Evolutionary conservation across 768 basidiomycete genomes (phyloP).

Genomic region (Albatrellus ellisii): DNA sequence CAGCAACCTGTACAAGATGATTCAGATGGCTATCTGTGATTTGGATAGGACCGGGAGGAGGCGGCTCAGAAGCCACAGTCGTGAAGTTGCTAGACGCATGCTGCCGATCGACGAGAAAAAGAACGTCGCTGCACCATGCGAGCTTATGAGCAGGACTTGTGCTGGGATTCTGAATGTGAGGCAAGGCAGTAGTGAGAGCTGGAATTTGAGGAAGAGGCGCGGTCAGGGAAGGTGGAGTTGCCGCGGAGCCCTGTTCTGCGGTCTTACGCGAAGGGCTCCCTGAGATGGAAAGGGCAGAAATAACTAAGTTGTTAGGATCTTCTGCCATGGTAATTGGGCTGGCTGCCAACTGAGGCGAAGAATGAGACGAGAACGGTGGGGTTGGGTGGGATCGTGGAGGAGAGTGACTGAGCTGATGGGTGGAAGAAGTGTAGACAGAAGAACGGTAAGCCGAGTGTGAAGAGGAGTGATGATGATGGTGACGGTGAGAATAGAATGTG

Average conservation of each 20-base stretch:
- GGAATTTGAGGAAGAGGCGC: conserved; percentile 56
- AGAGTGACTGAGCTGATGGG: not conserved
- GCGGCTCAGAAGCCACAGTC: conserved; percentile 7
- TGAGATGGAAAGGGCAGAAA: conserved; percentile 13
- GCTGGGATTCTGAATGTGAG: conserved; percentile 36
- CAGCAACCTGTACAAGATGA: conserved; percentile 47
- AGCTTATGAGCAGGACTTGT: conserved; percentile 51
- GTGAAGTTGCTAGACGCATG: not conserved
- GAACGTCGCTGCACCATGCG: conserved; percentile 73
- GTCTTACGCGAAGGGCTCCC: conserved; percentile 14
- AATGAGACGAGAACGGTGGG: not conserved
- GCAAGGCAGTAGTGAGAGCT: conserved; percentile 38
- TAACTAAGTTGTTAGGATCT: conserved; percentile 4
- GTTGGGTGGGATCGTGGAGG: not conserved
- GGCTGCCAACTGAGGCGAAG: not conserved
- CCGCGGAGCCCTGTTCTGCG: conserved; percentile 12
- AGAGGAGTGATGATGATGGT: conserved; percentile 1
- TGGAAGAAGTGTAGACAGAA: conserved; percentile 12
- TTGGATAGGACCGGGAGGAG: conserved; percentile 31
- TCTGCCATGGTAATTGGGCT: not conserved
- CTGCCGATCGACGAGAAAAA: conserved; percentile 59
- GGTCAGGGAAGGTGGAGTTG: conserved; percentile 38
- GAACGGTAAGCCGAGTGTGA: conserved; percentile 7
- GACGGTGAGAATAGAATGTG: conserved; percentile 4
- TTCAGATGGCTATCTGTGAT: conserved; percentile 49